Conservation (phyloP, 495 filamentous ascomycete genomes). For the Aspergillus sparsus region DNA sequence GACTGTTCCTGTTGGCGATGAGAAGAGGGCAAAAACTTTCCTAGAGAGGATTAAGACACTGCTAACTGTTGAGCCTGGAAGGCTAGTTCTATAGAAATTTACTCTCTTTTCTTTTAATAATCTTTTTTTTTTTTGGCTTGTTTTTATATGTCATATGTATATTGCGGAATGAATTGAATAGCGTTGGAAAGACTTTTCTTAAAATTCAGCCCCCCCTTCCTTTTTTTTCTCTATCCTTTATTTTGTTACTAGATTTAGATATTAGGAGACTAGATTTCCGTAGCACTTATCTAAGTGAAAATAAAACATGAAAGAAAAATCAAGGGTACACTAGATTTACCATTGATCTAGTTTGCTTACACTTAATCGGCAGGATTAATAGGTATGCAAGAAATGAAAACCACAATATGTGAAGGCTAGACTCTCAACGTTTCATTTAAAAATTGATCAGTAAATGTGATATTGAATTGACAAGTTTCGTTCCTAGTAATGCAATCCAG, state of each 20-base stretch:
- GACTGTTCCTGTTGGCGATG: slow-evolving; percentile 71
- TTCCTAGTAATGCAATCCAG: slow-evolving; percentile 14
- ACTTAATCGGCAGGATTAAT: no score
- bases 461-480: slow-evolving; percentile 12
- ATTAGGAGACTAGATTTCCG: neutral
- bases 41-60: slow-evolving; percentile 78
- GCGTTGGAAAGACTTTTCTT: slow-evolving; percentile 5
- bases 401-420: no score
- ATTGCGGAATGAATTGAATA: slow-evolving; percentile 13
- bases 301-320: no score
- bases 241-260: neutral
- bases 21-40: slow-evolving; percentile 76
- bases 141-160: slow-evolving; percentile 4
- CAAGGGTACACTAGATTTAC: no score
- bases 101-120: slow-evolving; percentile 12
- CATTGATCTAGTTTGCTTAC: no score
- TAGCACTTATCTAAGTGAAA: no score
- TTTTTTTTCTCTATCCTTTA: neutral
- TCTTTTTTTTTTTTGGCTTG: slow-evolving; percentile 21
- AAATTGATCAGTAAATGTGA: slow-evolving; percentile 21
- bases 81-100: slow-evolving; percentile 60
- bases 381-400: no score
- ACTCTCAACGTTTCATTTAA: no score
- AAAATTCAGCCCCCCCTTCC: neutral
- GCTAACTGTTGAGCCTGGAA: slow-evolving; percentile 79